A percentile compares a stretch with the other conserved stretches of the same genome.
Conservation (phyloP, 2,329 filamentous ascomycete species). For the Lachnellula occidentalis region DNA sequence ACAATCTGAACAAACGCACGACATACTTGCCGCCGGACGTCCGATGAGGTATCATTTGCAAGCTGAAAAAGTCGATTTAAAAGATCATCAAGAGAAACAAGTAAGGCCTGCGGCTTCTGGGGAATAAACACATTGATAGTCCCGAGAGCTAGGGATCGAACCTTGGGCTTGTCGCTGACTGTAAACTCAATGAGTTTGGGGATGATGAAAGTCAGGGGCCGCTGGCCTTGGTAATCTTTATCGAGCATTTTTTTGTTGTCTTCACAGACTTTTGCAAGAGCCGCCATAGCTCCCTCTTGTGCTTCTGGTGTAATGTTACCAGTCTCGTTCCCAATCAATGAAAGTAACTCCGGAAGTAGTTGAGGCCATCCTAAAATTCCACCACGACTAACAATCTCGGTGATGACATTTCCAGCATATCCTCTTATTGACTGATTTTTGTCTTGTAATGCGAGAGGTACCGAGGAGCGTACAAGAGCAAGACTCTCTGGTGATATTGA, state of each 20-base stretch:
- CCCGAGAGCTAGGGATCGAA: conserved; percentile 73
- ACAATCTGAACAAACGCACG: conserved; percentile 89
- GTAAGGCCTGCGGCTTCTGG: conserved; percentile 74
- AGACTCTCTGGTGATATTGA: conserved; percentile 69
- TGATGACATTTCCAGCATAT: conserved; percentile 89
- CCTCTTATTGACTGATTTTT: conserved; percentile 75
- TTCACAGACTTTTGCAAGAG: conserved; percentile 92
- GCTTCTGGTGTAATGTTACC: conserved; percentile 64
- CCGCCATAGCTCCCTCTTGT: conserved; percentile 91
- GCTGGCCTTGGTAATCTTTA: conserved; percentile 80
- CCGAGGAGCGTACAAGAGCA: conserved; percentile 70
- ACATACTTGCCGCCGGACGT: conserved; percentile 89
- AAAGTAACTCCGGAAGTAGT: conserved; percentile 75
- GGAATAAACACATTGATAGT: conserved; percentile 91
- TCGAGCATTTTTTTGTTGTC: conserved; percentile 86
- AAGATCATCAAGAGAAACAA: conserved; percentile 74
- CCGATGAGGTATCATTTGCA: conserved; percentile 67
- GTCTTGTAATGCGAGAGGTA: conserved; percentile 77
- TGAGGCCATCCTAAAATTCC: conserved; percentile 90
- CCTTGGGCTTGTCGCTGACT: conserved; percentile 66
- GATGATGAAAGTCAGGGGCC: conserved; percentile 81
- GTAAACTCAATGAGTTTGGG: conserved; percentile 89
- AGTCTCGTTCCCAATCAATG: conserved; percentile 67
- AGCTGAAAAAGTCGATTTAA: conserved; percentile 79
- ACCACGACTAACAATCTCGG: conserved; percentile 79